These are phyloP conservation scores for Neofusicoccum parvum DNA, from an alignment of 2,329 filamentous ascomycete genomes.

Conservation along the genomic window DNA sequence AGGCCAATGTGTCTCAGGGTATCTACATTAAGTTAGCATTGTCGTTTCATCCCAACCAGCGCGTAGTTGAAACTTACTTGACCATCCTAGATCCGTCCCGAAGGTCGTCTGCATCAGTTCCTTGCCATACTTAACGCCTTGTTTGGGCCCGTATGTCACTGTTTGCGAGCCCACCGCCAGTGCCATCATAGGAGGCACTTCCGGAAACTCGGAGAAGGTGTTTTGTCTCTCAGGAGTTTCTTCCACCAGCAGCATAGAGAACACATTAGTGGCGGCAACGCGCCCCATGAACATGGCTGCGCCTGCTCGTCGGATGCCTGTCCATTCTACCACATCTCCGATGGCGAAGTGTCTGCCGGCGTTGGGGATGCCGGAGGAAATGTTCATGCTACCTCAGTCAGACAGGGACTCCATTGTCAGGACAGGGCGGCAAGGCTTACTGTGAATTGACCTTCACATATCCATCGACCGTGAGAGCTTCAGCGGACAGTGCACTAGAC, in stretches of 20 bases:
- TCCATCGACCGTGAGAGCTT: constrained; percentile 63
- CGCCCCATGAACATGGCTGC: constrained; percentile 74
- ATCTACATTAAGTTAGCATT: no score
- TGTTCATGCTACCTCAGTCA: constrained; percentile 30
- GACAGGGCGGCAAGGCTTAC: constrained; percentile 41
- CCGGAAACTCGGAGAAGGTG: constrained; percentile 40
- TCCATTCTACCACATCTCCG: constrained; percentile 71
- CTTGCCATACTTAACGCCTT: constrained; percentile 61
- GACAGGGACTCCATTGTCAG: not conserved
- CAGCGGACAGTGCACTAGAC: constrained; percentile 62
- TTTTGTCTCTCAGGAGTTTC: no score
- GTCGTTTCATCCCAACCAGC: no score
- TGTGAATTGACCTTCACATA: constrained; percentile 64
- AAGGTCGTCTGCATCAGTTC: constrained; percentile 68
- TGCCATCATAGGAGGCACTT: constrained; percentile 66
- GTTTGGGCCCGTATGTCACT: constrained; percentile 61
- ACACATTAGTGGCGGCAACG: constrained; percentile 62
- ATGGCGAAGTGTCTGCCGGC: constrained; percentile 65
- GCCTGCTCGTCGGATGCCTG: constrained; percentile 78
- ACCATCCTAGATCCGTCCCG: constrained; percentile 64
- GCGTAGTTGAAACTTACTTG: constrained; percentile 51
- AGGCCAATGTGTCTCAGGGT: not conserved
- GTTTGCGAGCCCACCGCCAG: constrained; percentile 72
- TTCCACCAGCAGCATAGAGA: constrained; percentile 31
- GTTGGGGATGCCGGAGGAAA: constrained; percentile 58